phyloP scores from a whole-genome alignment of 2,329 filamentous ascomycete species.

The Fonsecaea monophora region DNA sequence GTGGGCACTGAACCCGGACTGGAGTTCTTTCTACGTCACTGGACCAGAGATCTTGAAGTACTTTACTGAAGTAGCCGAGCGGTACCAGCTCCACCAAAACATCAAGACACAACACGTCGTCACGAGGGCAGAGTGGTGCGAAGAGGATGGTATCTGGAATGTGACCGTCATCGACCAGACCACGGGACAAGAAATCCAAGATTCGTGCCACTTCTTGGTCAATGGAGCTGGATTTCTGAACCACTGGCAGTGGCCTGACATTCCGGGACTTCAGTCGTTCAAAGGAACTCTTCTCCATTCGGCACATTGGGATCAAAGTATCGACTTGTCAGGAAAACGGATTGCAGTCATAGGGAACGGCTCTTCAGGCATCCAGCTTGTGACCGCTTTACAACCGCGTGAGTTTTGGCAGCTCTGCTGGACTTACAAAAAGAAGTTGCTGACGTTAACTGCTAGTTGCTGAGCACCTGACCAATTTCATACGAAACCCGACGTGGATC shows the following conservation, averaged over 20 bases:
- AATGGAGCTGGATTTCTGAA: conserved; percentile 52
- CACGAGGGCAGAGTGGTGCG: conserved; percentile 55
- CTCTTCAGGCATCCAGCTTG: conserved; percentile 53
- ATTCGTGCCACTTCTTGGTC: conserved; percentile 52
- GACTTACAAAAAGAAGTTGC: not conserved
- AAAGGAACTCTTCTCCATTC: conserved; percentile 42
- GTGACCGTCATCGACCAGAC: conserved; percentile 47
- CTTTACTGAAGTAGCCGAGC: conserved; percentile 57
- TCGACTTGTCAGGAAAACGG: conserved; percentile 46
- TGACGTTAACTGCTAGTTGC: not conserved
- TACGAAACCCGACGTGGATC: conserved; percentile 44
- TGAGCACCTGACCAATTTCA: conserved; percentile 44
- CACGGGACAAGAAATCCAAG: conserved; percentile 48
- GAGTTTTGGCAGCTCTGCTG: conserved; percentile 36
- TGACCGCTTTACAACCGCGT: conserved; percentile 54
- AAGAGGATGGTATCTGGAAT: conserved; percentile 44
- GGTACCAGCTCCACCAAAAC: conserved; percentile 57
- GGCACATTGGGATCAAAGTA: conserved; percentile 54
- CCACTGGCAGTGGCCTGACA: conserved; percentile 39
- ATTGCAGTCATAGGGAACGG: conserved; percentile 56
- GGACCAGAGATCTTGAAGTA: conserved; percentile 52
- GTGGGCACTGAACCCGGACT: conserved; percentile 53
- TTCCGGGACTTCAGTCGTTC: conserved; percentile 48
- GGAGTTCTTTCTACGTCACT: conserved; percentile 55
- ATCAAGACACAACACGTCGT: conserved; percentile 60